Percentiles rank a stretch among this genome's conserved stretches.
These are phyloP conservation scores for Populus tremula DNA, from an alignment of 345 rosid species.

Conservation along the genomic window DNA sequence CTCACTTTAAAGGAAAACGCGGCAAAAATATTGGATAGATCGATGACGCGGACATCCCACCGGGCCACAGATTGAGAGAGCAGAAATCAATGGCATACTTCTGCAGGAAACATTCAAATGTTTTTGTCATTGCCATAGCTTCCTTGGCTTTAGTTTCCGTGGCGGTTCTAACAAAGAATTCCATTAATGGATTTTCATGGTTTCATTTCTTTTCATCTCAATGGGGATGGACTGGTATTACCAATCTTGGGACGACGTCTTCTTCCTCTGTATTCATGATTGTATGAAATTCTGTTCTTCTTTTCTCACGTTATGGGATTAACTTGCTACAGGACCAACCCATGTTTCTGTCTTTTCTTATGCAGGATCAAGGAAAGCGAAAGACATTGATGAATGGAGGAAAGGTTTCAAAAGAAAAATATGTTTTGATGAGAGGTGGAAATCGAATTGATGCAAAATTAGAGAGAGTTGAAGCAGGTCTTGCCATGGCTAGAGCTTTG, in stretches of 20 bases:
- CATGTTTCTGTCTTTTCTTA: background rate
- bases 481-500: conserved; percentile 48
- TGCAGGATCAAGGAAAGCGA: background rate
- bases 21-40: too few relatives aligned
- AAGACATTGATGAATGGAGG: background rate
- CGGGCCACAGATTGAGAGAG: too few relatives aligned
- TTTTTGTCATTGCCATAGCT: conserved; percentile 8
- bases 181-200: conserved; percentile 9
- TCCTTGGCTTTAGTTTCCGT: conserved; percentile 11
- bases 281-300: too few relatives aligned
- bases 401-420: background rate
- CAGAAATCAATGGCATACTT: background rate
- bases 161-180: conserved; percentile 5
- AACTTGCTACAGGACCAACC: too few relatives aligned
- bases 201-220: conserved; percentile 17
- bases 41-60: too few relatives aligned
- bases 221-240: conserved; percentile 10
- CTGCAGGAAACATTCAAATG: background rate
- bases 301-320: too few relatives aligned
- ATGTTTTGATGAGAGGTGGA: too few relatives aligned
- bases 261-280: too few relatives aligned
- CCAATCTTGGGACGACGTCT: background rate
- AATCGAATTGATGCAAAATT: conserved; percentile 23
- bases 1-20: too few relatives aligned
- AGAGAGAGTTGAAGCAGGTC: conserved; percentile 37